A percentile compares a stretch with the other conserved stretches of the same genome.
These are phyloP conservation scores for Solanum bulbocastanum DNA, from an alignment of 257 asterid genomes.

Conservation along the genomic window DNA sequence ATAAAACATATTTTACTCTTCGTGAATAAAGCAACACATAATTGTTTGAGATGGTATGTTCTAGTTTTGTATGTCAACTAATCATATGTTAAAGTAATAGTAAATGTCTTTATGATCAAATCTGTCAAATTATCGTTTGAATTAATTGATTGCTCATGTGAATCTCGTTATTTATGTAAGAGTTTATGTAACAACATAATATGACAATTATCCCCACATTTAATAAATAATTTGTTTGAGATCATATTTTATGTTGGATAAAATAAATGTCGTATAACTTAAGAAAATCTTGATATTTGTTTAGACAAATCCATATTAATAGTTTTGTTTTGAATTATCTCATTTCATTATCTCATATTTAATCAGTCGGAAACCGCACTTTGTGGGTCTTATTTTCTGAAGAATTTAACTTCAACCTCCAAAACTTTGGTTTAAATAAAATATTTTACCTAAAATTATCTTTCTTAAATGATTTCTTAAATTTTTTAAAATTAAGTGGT, in stretches of 20 bases:
- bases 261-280: background rate
- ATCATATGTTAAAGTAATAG: background rate
- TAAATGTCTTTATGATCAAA: background rate
- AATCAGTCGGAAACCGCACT: too few species aligned
- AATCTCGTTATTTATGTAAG: background rate
- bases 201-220: background rate
- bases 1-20: background rate
- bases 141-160: background rate
- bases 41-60: too few species aligned
- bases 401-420: background rate
- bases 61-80: background rate
- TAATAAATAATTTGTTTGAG: too few species aligned
- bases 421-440: background rate
- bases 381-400: background rate
- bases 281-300: background rate
- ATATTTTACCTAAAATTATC: background rate
- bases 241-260: background rate
- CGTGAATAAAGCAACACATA: background rate
- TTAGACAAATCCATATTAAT: background rate
- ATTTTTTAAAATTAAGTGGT: too few species aligned
- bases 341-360: background rate
- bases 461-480: too few species aligned
- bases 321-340: background rate
- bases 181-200: background rate
- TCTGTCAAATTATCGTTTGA: background rate